Evolutionary conservation across 768 basidiomycete species (phyloP), one percentile per base, ranked within the genome.

Genomic region (Amanita rimosa): DNA sequence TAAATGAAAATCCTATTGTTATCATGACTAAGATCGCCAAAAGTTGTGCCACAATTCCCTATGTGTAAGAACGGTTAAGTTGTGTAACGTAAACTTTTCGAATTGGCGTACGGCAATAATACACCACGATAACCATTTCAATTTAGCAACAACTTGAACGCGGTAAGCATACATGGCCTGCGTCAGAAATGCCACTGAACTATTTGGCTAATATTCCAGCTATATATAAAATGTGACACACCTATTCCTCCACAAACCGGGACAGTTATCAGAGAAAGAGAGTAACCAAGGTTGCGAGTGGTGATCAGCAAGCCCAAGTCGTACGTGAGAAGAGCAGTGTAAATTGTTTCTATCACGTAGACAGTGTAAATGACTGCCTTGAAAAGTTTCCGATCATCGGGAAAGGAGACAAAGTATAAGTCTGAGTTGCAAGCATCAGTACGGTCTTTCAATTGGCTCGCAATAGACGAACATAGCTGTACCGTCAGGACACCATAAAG

Each of bases 361-460:
- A 55, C 36, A 7, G 31, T 29, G n/a, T 46, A 55, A 26, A 55
- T 50, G 8, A 55, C 49, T 2, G 33, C 41, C 49, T 55, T 57
- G 35, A 34, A 51, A 3, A 38, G 19, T 21, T 21, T 17, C 21
- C 17, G 17, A 13, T 39, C 38, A 7, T 7, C 19, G 17, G 38
- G 38, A 21, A 39, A 39, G 4, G 38, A 39, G 21, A 39, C 17
- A 21, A 19, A 39, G 38, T 39, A 39, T 19, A 42, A 34, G 10
- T 13, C 48, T 6, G 26, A 33, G 7, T 3, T 10, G 27, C 26
- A 26, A 5, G 16, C 13, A 43, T 21, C 3, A 45, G 2, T 6
- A 4, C 19, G 11, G 38, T 21, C 38, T 21, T 9, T 9, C n/a
- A 17, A 21, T 21, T 21, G 17, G 9, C 17, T 4, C 2, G 17